Evolutionary conservation across 2,329 filamentous ascomycete species (phyloP).

Genomic region (Fusarium burgessii): DNA sequence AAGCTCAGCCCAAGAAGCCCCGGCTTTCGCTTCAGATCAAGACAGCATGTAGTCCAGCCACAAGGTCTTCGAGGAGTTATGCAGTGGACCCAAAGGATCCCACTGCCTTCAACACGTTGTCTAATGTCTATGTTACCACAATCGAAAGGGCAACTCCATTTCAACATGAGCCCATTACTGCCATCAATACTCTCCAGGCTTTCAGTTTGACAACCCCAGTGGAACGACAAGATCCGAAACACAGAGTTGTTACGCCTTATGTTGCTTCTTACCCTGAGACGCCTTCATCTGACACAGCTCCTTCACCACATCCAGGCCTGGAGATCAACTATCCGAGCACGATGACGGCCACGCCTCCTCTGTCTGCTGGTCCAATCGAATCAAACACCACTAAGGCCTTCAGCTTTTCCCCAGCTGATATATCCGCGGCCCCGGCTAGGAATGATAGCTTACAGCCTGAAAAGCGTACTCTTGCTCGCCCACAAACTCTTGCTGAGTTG

Average conservation of each 20-base stretch:
- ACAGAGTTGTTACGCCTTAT: conserved; percentile 58
- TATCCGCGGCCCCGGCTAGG: conserved; percentile 27
- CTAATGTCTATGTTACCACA: conserved; percentile 72
- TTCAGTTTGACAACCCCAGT: conserved; percentile 49
- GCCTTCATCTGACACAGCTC: conserved; percentile 63
- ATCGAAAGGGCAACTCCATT: conserved; percentile 69
- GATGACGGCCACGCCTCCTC: conserved; percentile 70
- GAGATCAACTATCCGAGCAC: conserved; percentile 65
- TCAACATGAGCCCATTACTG: conserved; percentile 60
- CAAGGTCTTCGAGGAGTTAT: conserved; percentile 52
- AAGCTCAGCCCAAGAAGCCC: conserved; percentile 61
- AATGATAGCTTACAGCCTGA: conserved; percentile 27
- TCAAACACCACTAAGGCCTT: conserved; percentile 57
- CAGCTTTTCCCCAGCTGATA: conserved; percentile 57
- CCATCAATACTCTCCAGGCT: conserved; percentile 59
- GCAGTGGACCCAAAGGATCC: conserved; percentile 67
- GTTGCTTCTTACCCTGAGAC: conserved; percentile 64
- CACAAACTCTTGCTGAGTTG: conserved; percentile 28
- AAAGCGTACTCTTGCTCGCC: conserved; percentile 26
- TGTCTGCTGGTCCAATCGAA: conserved; percentile 66
- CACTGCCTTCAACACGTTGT: conserved; percentile 74
- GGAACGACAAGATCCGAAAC: conserved; percentile 49
- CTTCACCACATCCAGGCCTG: conserved; percentile 59
- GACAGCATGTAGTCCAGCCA: conserved; percentile 53
- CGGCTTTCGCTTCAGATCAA: conserved; percentile 69